Evolutionary conservation across 2,329 filamentous ascomycete genomes (phyloP).

Genomic region (Hypoxylon sp.): DNA sequence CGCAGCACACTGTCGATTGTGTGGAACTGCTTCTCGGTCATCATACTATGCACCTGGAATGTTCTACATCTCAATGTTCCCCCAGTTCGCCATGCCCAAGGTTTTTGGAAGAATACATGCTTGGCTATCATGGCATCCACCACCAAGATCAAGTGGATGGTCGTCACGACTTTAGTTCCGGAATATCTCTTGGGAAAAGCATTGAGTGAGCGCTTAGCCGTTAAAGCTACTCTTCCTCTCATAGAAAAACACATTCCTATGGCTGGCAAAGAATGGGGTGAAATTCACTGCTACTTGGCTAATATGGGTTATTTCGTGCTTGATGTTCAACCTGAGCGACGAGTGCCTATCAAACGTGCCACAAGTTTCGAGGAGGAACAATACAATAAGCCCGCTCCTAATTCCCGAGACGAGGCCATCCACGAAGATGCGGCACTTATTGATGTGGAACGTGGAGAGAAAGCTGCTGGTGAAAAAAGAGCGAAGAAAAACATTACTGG

Average conservation of each 20-base stretch:
- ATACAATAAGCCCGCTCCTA: not conserved
- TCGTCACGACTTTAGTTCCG: not conserved
- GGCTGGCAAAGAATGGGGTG: slow-evolving; percentile 4
- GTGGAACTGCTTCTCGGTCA: not conserved
- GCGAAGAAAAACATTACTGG: no score
- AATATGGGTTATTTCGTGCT: slow-evolving; percentile 13
- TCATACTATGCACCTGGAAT: slow-evolving; percentile 13
- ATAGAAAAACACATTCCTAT: not conserved
- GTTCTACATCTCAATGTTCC: slow-evolving; percentile 21
- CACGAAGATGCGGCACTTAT: not conserved
- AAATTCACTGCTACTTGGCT: slow-evolving; percentile 1
- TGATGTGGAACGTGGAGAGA: not conserved
- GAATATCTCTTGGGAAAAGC: slow-evolving; percentile 10
- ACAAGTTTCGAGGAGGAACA: not conserved
- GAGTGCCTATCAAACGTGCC: not conserved
- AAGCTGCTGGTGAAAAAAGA: no score
- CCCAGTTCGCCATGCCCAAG: not conserved
- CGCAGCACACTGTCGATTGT: slow-evolving; percentile 7
- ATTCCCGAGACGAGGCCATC: not conserved
- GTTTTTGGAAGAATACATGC: not conserved
- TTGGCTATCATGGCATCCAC: not conserved
- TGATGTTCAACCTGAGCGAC: slow-evolving; percentile 8
- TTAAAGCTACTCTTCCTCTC: not conserved
- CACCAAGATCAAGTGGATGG: slow-evolving; percentile 13
- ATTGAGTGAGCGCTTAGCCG: not conserved